Conservation (phyloP, 2,329 filamentous ascomycete genomes). For the Gliomastix tumulicola region DNA sequence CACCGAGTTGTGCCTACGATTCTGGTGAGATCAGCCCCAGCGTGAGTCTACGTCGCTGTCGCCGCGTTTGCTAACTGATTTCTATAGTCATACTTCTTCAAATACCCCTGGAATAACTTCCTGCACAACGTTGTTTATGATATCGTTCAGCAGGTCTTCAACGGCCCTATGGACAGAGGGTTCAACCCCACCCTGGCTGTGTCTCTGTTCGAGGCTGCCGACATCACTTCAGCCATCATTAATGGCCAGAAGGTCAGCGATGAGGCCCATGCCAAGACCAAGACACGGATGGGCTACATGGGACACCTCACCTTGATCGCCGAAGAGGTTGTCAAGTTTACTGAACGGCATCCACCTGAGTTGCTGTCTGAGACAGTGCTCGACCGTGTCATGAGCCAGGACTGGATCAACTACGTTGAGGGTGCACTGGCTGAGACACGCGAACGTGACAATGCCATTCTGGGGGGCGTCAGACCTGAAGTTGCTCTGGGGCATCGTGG, state of each 20-base stretch:
- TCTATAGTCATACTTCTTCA: constrained; percentile 86
- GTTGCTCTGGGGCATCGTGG: constrained; percentile 76
- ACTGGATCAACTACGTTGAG: constrained; percentile 94
- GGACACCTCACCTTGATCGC: constrained; percentile 94
- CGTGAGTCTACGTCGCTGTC: too few relatives aligned
- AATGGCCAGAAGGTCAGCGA: constrained; percentile 84
- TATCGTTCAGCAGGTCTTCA: constrained; percentile 98
- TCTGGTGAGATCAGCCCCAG: constrained; percentile 64
- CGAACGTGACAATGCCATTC: constrained; percentile 95
- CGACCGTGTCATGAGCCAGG: constrained; percentile 79
- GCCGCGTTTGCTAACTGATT: background rate
- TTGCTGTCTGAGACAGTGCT: constrained; percentile 76
- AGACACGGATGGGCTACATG: constrained; percentile 96
- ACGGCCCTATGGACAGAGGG: constrained; percentile 93
- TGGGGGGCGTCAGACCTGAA: constrained; percentile 90
- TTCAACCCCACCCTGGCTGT: constrained; percentile 87
- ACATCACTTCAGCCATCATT: constrained; percentile 86
- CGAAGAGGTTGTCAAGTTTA: constrained; percentile 98
- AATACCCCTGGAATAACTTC: constrained; percentile 99
- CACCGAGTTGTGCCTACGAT: constrained; percentile 93
- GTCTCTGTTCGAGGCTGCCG: constrained; percentile 85
- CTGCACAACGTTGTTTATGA: constrained; percentile 99
- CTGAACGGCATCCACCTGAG: constrained; percentile 86
- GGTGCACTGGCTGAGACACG: constrained; percentile 87
- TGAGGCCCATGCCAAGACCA: constrained; percentile 72